These are phyloP conservation scores for Ustilago crameri DNA, from an alignment of 1,284 basidiomycete genomes.

Conservation along the genomic window DNA sequence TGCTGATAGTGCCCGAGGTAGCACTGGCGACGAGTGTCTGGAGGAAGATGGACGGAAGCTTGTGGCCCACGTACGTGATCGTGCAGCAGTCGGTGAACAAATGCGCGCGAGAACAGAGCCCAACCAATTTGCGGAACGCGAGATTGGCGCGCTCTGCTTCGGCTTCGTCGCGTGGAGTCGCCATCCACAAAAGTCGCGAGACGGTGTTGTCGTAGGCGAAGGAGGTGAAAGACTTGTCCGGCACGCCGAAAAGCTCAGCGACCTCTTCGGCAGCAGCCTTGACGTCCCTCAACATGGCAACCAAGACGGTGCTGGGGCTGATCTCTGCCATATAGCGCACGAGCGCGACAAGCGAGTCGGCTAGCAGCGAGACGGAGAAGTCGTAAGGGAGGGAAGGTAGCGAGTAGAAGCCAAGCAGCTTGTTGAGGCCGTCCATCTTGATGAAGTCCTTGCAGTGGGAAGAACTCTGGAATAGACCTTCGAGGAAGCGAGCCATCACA, in stretches of 20 bases:
- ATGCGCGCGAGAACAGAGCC: conserved; percentile 81
- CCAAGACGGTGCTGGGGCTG: conserved; percentile 80
- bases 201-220: conserved; percentile 32
- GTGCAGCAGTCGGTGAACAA: conserved; percentile 90
- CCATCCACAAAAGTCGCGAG: conserved; percentile 45
- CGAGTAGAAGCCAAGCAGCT: conserved; percentile 80
- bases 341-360: conserved; percentile 85
- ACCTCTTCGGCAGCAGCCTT: conserved; percentile 78
- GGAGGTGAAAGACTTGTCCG: conserved; percentile 33
- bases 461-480: conserved; percentile 89
- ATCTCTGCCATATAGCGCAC: conserved; percentile 89
- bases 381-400: conserved; percentile 90
- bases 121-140: conserved; percentile 80
- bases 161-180: conserved; percentile 57
- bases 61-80: conserved; percentile 80
- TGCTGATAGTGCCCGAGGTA: conserved; percentile 73
- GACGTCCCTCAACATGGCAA: conserved; percentile 79
- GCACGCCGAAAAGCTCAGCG: conserved; percentile 75
- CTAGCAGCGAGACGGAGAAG: conserved; percentile 83
- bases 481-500: conserved; percentile 72
- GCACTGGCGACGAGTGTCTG: conserved; percentile 69
- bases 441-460: conserved; percentile 91
- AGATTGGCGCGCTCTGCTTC: conserved; percentile 73
- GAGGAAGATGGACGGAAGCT: conserved; percentile 80
- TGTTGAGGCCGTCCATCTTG: conserved; percentile 79